Evolutionary conservation across 805 yeast species (phyloP), one percentile per base, ranked within the genome.

Genomic region (Myxozyma lipomycoides): DNA sequence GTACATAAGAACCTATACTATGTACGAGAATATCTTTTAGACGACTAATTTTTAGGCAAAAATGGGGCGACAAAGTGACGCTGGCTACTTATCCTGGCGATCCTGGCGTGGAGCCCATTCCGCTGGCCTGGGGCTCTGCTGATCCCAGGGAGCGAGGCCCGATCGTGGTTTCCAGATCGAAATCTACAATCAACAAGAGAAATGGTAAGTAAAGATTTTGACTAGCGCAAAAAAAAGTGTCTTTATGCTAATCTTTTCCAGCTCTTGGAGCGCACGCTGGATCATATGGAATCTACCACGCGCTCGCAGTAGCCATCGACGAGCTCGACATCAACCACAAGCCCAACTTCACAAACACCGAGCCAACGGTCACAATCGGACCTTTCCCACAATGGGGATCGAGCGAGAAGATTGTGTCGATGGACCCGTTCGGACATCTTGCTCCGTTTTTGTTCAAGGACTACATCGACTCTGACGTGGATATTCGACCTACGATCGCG

Each of bases 341-440:
- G 43, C 81, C 86, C 24, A 82, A 82, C 60, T 81, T 77, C 64
- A 76, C 83, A 40, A 79, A 81, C 63, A 75, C 85, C 26, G 77
- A 81, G 61, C 85, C 86, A 9, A 82, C 82, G 9, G 77, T 78
- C 48, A 61, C 75, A 23, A 70, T 81, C 56, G 74, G 76, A 7
- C 79, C 77, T 49, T 78, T 76, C 51, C 73, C 77, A 25, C 78
- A 76, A 55, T 81, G 86, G 86, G 70, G 70, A 42, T 77, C 73
- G 48, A 59, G 65, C 18, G 75, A 74, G 53, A 81, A 81, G 64
- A 81, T 81, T 56, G 84, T 79, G 22, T 73, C 85, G 1, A 67
- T 81, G 74, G 86, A 81, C 64, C 83, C 85, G 21, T 78, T 77
- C 61, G 86, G 86, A 23, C 86, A 81, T 59, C 65, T 80, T 53